Base-by-base conservation (phyloP, 1,284 basidiomycete species). In the Naganishia sp. region DNA sequence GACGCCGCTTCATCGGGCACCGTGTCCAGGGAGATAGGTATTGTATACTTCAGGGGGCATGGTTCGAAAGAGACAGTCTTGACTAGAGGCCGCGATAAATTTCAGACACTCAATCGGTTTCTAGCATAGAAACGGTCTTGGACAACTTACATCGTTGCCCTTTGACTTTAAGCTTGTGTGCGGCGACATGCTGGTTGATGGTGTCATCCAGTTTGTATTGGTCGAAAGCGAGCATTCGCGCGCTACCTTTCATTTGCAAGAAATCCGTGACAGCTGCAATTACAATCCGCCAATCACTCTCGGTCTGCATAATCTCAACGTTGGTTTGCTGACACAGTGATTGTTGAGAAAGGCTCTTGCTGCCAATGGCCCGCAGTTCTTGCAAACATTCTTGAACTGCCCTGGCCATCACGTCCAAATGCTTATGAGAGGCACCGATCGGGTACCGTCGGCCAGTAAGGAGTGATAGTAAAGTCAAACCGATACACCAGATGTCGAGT, bases 401-500 rank as follows among this genome's bases (percentile, higher is more conserved):
- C 66, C 81, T 80, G 15, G 75, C 72, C 79, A 85, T 81, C 61
- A 81, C 72, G 6, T 79, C 75, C 1, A 81, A 71, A 13, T 80
- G 81, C 7, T 78, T 77, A 70, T 85, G 84, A 6, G 77, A 74
- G 2, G 82, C 78, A 2, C 84, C 84, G 59, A 85, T 77, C 0
- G 84, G 84, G 68, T 84, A 85, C 25, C 81, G 80, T 45, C 76
- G 72, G 23, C 82, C 80, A 0, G 81, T 77, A n/a, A 85, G 74
- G 33, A 83, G 78, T 16, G 83, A 78, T 7, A 85, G 77, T 68
- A 85, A 72, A 5, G 83, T 83, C 28, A 85, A 75, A 10, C 83
- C 84, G 67, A 82, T 80, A 48, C 83, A 84, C 84, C 84, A 85
- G 60, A 83, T 82, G 71, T 85, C 84, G 55, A 85, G 78, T 65